These are phyloP conservation scores for Paecilomyces variotii DNA, from an alignment of 2,329 filamentous ascomycete species.

Conservation along the genomic window DNA sequence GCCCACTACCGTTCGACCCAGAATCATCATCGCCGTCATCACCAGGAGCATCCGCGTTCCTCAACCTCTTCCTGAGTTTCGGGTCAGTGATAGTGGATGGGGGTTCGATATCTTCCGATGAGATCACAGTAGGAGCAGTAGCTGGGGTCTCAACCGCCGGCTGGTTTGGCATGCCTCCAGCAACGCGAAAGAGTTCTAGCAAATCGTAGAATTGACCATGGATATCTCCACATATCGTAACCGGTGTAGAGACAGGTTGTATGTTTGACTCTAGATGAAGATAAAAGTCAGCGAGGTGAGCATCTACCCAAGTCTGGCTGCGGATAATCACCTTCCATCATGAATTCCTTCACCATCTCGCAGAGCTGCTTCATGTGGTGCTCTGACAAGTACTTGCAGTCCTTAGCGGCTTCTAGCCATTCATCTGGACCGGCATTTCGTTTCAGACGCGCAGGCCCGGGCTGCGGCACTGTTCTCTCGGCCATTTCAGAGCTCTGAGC, in stretches of 20 bases:
- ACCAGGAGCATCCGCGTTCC: conserved; percentile 27
- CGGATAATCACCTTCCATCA: conserved; percentile 76
- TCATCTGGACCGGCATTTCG: conserved; percentile 83
- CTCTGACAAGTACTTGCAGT: conserved; percentile 95
- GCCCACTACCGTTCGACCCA: conserved; percentile 7
- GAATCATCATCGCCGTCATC: conserved; percentile 24
- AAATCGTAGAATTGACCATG: conserved; percentile 99
- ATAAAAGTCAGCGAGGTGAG: conserved; percentile 9
- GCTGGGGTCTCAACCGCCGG: conserved; percentile 60
- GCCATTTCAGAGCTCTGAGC: conserved; percentile 22
- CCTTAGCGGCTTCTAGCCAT: conserved; percentile 93
- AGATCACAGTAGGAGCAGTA: conserved; percentile 67
- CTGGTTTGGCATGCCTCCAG: conserved; percentile 91
- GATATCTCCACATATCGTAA: conserved; percentile 96
- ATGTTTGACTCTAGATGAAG: conserved; percentile 77
- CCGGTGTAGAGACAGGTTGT: conserved; percentile 91
- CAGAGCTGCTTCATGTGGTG: conserved; percentile 97
- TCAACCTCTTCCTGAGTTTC: conserved; percentile 78
- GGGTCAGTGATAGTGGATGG: conserved; percentile 82
- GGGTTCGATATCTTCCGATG: conserved; percentile 84
- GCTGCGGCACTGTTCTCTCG: conserved; percentile 65
- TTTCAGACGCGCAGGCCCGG: conserved; percentile 77
- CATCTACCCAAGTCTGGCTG: not conserved
- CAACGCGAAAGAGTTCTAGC: conserved; percentile 91
- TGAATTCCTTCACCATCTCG: conserved; percentile 95